Base-by-base conservation (phyloP, 306 rosid genomes). In the Rubus parviflorus region DNA sequence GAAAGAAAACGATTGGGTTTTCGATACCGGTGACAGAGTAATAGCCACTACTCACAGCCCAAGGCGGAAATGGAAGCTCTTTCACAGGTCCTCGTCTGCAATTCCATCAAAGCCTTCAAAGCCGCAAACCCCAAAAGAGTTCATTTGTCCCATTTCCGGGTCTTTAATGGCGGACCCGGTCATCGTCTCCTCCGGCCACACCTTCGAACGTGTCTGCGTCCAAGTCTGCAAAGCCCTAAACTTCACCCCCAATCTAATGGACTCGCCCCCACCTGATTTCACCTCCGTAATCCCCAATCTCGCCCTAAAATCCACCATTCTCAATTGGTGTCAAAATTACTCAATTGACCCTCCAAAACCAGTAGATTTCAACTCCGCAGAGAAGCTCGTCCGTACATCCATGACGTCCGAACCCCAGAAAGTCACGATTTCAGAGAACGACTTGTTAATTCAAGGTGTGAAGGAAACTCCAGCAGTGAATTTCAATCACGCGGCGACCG, bases 151-250 rank as follows among this genome's bases (percentile, higher is more conserved):
- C 51, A 82, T 95, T 65, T 73, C 92, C 2, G 87, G 90, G 16
- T 78, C 87, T 53, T 81, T 96, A 53, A 96, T 96, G 97, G 88
- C 85, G 9, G 97, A 96, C 80, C 99, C 99, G 0, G 96, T 96
- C 2, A 96, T 96, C 43, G 90, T 92, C 79, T 78, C 98, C 48
- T 92, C 99, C 0, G 99, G 99, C 41, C 97, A 96, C 77, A 89
- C 98, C 73, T 92, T 91, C 80, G 98, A 96, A 40, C 81, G 92
- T 0, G 72, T 80, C 81, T 85, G 91, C 57, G 86, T 88, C 61
- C 85, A 85, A 22, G 84, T 85, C 14, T 91, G 94, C 46, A 81
- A 88, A 83, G 78, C 84, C 57, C 74, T 85, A 7, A 78, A 80
- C 85, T 87, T 87, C n/a, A 85, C 85, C 6, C 96, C 96, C 13